phyloP scores from a whole-genome alignment of 108 stramenopile genomes.

The Conticribra guillardii region DNA sequence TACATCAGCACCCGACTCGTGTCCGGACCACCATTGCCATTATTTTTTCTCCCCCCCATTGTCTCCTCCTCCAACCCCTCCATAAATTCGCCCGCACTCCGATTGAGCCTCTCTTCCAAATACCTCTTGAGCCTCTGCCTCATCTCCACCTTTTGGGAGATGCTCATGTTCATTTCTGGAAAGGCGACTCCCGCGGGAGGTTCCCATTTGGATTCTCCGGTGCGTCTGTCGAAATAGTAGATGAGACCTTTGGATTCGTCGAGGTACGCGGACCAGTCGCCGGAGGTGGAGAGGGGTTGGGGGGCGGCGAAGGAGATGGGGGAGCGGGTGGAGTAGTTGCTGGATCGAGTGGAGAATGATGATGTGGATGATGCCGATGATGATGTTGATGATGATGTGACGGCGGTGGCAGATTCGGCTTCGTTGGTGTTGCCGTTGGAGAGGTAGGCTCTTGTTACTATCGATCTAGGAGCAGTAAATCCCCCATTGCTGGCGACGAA shows the following conservation, averaged over 20 bases:
- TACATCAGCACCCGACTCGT: no score
- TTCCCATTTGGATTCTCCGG: slow-evolving; percentile 60
- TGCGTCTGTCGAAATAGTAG: slow-evolving; percentile 78
- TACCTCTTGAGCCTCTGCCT: slow-evolving; percentile 22
- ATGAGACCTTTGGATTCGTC: slow-evolving; percentile 77
- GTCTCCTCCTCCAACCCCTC: background rate
- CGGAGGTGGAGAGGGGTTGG: slow-evolving; percentile 61
- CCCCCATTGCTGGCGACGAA: no score
- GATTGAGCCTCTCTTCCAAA: slow-evolving; percentile 23
- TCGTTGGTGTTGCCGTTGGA: no score
- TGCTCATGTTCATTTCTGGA: slow-evolving; percentile 13
- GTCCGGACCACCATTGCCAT: background rate
- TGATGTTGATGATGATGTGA: no score
- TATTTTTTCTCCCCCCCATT: background rate
- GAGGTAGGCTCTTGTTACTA: no score
- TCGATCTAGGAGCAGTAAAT: no score
- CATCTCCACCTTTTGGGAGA: slow-evolving; percentile 29
- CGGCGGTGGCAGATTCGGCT: no score
- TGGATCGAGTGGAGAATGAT: background rate
- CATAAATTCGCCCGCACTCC: slow-evolving; percentile 5
- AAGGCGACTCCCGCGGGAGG: slow-evolving; percentile 16
- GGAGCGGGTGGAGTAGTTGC: background rate
- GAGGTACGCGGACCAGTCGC: slow-evolving; percentile 77
- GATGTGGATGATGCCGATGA: no score
- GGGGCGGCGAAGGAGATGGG: slow-evolving; percentile 1